Evolutionary conservation across 805 yeast genomes (phyloP).

Genomic region (Candida silvatica): DNA sequence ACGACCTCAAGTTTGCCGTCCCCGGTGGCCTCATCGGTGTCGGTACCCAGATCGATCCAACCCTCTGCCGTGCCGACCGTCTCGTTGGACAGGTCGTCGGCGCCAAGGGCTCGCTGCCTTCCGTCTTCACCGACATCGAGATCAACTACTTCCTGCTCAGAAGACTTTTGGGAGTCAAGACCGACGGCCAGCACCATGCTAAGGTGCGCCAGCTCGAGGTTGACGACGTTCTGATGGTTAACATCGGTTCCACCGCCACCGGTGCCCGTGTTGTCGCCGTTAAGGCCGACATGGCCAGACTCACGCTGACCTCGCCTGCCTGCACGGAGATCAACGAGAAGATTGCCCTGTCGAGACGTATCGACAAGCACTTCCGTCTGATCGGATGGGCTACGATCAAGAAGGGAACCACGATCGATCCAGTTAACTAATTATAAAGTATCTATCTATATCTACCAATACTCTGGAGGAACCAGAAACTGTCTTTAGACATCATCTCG

Average conservation of each 20-base stretch:
- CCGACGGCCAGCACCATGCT: constrained; percentile 95
- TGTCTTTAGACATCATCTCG: no score
- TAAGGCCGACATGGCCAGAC: constrained; percentile 98
- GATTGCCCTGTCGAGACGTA: constrained; percentile 97
- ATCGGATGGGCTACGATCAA: constrained; percentile 99
- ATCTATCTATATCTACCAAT: no score
- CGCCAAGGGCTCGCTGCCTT: constrained; percentile 91
- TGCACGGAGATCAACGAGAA: constrained; percentile 98
- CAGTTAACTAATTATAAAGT: constrained; percentile 54
- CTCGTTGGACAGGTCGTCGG: constrained; percentile 99
- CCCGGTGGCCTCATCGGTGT: constrained; percentile 99
- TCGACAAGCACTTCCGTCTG: constrained; percentile 99
- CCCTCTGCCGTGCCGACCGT: constrained; percentile 98
- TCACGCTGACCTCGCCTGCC: constrained; percentile 94
- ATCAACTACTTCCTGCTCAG: constrained; percentile 94
- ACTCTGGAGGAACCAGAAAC: no score
- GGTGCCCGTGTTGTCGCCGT: constrained; percentile 99
- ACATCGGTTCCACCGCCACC: constrained; percentile 98
- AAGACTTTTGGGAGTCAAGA: constrained; percentile 96
- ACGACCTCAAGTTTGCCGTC: constrained; percentile 95
- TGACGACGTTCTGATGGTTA: constrained; percentile 97
- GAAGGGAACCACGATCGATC: constrained; percentile 86
- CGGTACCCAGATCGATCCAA: constrained; percentile 98
- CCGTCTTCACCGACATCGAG: constrained; percentile 94
- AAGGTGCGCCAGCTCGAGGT: constrained; percentile 91